Base-by-base conservation (phyloP, 2,329 filamentous ascomycete species). In the Fusarium sp. region DNA sequence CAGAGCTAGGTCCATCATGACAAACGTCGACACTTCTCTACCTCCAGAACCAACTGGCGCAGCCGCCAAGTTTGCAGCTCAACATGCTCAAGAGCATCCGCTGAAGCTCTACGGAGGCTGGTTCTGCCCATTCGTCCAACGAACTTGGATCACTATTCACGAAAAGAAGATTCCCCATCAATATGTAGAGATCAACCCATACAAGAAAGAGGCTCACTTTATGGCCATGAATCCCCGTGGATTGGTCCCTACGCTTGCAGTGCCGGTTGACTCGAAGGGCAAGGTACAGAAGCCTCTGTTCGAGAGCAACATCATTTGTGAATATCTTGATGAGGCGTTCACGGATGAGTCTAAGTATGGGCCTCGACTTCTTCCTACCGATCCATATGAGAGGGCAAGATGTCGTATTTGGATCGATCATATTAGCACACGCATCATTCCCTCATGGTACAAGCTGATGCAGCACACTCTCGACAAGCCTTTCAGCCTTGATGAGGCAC, bases 141-240 rank as follows among this genome's bases (percentile, higher is more conserved):
- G 93, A 24, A 87, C 88, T 20, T 94, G 93, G 91, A 90, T 94
- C 69, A 89, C 91, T 3, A 86, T 95, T 17, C 88, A 91, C 77
- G 93, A 95, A 80, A 95, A 95, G 81, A 82, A 86, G 5, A 92
- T 94, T 36, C 88, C 89, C 22, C 92, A 95, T 80, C 90, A 95
- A 82, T 94, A 94, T 80, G 86, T 93, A 72, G 91, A 94, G 84
- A 91, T 94, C 67, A 94, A 95, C 81, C 93, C 93, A 0, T 95
- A 95, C 84, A 85, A 91, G 81, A 95, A 95, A 78, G 90, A 89
- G 1, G 82, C 88, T 7, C 90, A 88, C 3, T 91, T 95, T 35
- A 85, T 95, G 28, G 85, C 87, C 14, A 85, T 95, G 71, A 96
- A 96, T 78, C 93, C 93, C 1, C 89, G 92, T 18, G 93, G 93